These are phyloP conservation scores for Salix viminalis DNA, from an alignment of 345 rosid species.

Conservation along the genomic window DNA sequence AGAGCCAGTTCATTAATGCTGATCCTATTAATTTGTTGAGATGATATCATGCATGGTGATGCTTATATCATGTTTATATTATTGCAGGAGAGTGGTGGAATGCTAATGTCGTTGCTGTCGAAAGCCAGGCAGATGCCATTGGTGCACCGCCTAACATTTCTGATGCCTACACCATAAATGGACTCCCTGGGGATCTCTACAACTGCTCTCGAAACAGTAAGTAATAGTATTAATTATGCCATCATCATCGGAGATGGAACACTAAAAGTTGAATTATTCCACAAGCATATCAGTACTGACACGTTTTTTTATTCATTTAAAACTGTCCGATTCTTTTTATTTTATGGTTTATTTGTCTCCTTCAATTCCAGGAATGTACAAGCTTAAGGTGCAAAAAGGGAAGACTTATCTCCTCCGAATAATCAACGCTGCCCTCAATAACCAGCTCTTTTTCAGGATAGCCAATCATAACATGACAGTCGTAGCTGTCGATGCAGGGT, in stretches of 20 bases:
- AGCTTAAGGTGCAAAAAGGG: constrained; percentile 53
- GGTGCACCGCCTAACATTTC: constrained; percentile 61
- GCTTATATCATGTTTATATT: background rate
- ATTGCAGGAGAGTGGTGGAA: constrained; percentile 90
- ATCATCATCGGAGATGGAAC: background rate
- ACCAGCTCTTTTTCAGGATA: constrained; percentile 70
- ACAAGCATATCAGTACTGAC: no score
- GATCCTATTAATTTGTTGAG: background rate
- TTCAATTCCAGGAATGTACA: constrained; percentile 41
- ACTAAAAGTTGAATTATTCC: no score
- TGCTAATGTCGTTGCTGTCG: constrained; percentile 59
- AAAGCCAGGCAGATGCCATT: constrained; percentile 43
- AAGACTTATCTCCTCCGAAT: constrained; percentile 72
- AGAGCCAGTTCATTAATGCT: background rate
- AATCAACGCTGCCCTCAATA: constrained; percentile 89
- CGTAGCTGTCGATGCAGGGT: constrained; percentile 67
- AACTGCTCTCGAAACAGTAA: constrained; percentile 64
- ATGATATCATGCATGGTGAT: background rate
- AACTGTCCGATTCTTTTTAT: background rate
- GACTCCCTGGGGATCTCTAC: constrained; percentile 81
- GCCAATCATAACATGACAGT: constrained; percentile 79
- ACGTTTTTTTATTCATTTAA: background rate
- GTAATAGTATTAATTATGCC: constrained; percentile 8
- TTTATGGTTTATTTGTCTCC: background rate
- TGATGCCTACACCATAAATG: constrained; percentile 83